phyloP scores from a whole-genome alignment of 208 protist species.

The Acanthamoeba lenticulata region DNA sequence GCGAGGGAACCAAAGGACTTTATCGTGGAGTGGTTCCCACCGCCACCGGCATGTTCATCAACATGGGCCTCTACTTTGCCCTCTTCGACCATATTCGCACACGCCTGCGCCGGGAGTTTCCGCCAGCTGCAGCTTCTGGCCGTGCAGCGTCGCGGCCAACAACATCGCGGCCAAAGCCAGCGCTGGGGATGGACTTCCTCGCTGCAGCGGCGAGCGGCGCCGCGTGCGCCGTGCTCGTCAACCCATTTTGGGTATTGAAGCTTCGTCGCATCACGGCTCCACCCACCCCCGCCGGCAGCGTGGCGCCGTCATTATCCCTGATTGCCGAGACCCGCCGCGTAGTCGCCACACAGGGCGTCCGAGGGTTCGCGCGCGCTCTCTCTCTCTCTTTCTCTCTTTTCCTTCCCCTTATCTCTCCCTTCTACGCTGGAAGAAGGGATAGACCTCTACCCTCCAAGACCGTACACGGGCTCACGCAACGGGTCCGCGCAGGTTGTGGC shows the following conservation, averaged over 20 bases:
- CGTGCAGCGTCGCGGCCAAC: background rate
- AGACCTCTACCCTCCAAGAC: background rate
- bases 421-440: background rate
- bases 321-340: background rate
- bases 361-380: background rate
- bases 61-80: constrained; percentile 35
- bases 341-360: background rate
- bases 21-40: background rate
- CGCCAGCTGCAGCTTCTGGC: background rate
- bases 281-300: background rate
- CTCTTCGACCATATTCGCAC: constrained; percentile 1
- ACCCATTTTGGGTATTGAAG: constrained; percentile 16
- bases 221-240: background rate
- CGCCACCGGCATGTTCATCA: constrained; percentile 5
- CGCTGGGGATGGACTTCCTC: background rate
- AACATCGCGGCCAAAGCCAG: background rate
- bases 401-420: background rate
- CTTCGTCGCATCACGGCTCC: background rate
- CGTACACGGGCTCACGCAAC: background rate
- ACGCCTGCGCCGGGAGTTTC: background rate
- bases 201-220: background rate
- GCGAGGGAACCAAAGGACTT: background rate
- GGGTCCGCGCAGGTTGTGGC: background rate
- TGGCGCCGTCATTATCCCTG: background rate
- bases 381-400: background rate